phyloP scores from a whole-genome alignment of 2,329 filamentous ascomycete species.

The Aspergillus sp. region DNA sequence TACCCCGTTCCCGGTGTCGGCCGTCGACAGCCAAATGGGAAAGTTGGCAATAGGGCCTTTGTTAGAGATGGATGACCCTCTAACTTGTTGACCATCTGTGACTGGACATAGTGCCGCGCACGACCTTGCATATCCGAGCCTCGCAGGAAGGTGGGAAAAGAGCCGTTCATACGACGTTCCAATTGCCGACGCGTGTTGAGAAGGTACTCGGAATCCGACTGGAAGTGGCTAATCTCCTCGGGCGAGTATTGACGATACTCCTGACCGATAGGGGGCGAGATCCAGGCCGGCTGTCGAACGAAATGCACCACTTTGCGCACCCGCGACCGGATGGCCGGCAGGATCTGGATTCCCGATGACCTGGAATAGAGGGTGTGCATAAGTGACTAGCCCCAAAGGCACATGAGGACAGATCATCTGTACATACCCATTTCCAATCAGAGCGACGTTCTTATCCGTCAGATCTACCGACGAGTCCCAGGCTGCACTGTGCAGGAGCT shows the following conservation, averaged over 20 bases:
- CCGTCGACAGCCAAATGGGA: slow-evolving; percentile 35
- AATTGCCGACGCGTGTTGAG: background rate
- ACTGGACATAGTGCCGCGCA: background rate
- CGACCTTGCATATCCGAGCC: too few species aligned
- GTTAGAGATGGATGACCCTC: slow-evolving; percentile 31
- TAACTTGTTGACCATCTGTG: slow-evolving; percentile 29
- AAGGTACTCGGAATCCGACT: slow-evolving; percentile 5
- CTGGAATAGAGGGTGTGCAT: too few species aligned
- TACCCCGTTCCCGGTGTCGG: slow-evolving; percentile 38
- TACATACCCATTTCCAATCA: slow-evolving; percentile 18
- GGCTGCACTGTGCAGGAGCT: slow-evolving; percentile 5
- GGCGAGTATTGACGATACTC: slow-evolving; percentile 5
- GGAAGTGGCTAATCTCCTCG: slow-evolving; percentile 13
- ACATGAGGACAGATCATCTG: too few species aligned
- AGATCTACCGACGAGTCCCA: slow-evolving; percentile 15
- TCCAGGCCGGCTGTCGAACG: slow-evolving; percentile 17
- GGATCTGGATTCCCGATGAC: slow-evolving; percentile 17
- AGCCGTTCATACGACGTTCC: too few species aligned
- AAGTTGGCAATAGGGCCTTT: slow-evolving; percentile 40
- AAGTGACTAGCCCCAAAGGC: too few species aligned
- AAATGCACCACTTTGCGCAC: slow-evolving; percentile 11
- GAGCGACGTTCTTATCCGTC: slow-evolving; percentile 15
- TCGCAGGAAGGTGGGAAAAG: too few species aligned
- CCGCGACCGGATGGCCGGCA: slow-evolving; percentile 11
- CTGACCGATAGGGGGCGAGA: slow-evolving; percentile 8